These are phyloP conservation scores for Claviceps sorghi DNA, from an alignment of 2,329 filamentous ascomycete genomes.

Conservation along the genomic window DNA sequence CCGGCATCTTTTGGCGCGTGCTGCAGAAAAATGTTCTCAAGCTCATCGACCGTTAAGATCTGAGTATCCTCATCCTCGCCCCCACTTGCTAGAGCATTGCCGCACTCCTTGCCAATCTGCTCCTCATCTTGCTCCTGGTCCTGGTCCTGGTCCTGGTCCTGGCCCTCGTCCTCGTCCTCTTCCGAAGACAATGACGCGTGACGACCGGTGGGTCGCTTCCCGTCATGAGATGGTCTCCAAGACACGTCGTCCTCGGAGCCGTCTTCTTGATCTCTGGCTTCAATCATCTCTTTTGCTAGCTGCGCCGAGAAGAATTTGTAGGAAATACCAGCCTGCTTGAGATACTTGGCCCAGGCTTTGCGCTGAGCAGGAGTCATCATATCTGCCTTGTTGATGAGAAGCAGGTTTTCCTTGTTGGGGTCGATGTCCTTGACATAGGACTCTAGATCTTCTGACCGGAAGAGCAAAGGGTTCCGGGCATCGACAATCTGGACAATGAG, in stretches of 20 bases:
- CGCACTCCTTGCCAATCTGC: conserved; percentile 21
- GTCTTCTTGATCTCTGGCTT: conserved; percentile 46
- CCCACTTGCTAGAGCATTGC: conserved; percentile 9
- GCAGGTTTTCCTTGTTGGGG: conserved; percentile 70
- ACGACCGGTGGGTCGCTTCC: conserved; percentile 12
- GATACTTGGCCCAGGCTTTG: conserved; percentile 71
- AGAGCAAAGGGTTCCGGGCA: conserved; percentile 84
- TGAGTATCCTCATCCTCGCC: conserved; percentile 46
- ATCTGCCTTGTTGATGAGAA: conserved; percentile 96
- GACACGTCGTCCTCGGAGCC: conserved; percentile 25
- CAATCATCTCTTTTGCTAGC: conserved; percentile 77
- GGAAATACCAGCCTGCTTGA: conserved; percentile 64
- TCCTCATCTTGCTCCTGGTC: conserved; percentile 24
- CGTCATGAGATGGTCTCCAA: conserved; percentile 12
- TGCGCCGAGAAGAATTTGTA: conserved; percentile 96
- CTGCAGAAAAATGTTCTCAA: conserved; percentile 75
- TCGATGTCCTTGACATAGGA: conserved; percentile 89
- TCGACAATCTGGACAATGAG: conserved; percentile 97
- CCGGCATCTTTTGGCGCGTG: conserved; percentile 44
- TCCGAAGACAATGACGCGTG: conserved; percentile 8
- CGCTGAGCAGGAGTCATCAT: conserved; percentile 91
- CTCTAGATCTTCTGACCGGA: conserved; percentile 87
- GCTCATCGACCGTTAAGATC: conserved; percentile 83
- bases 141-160: background rate
- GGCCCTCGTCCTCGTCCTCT: conserved; percentile 1